Percentiles rank a stretch among this genome's conserved stretches.
Evolutionary conservation across 2,329 filamentous ascomycete species (phyloP).

Genomic region (Fusarium staphyleae): DNA sequence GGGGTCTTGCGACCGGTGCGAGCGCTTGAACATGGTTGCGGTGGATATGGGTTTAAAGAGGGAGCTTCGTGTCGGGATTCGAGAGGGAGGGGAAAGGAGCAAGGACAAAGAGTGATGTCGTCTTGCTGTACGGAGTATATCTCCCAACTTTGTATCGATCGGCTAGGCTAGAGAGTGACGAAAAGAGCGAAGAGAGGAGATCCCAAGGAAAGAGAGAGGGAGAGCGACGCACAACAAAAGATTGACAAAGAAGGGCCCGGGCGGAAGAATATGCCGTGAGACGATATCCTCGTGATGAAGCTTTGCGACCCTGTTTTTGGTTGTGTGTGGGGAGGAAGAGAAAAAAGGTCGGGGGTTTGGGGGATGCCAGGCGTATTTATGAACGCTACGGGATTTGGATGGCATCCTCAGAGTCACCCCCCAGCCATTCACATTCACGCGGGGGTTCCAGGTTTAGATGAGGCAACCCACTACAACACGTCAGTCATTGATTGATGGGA

Average conservation of each 20-base stretch:
- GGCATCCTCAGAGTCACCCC: background rate
- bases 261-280: slow-evolving; percentile 56
- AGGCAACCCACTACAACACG: slow-evolving; percentile 19
- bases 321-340: slow-evolving; percentile 60
- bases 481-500: slow-evolving; percentile 2
- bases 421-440: slow-evolving; percentile 24
- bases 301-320: slow-evolving; percentile 66
- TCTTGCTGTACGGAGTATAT: slow-evolving; percentile 9
- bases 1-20: slow-evolving; percentile 78
- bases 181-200: slow-evolving; percentile 56
- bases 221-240: slow-evolving; percentile 49
- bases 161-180: slow-evolving; percentile 58
- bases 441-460: slow-evolving; percentile 19
- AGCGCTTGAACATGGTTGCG: slow-evolving; percentile 87
- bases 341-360: slow-evolving; percentile 29
- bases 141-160: slow-evolving; percentile 37
- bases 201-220: slow-evolving; percentile 41
- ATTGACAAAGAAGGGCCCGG: slow-evolving; percentile 62
- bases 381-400: background rate
- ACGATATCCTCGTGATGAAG: slow-evolving; percentile 58
- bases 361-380: slow-evolving; percentile 38
- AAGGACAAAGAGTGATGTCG: slow-evolving; percentile 14
- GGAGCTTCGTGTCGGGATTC: slow-evolving; percentile 38
- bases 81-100: slow-evolving; percentile 22
- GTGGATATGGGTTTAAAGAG: slow-evolving; percentile 41